phyloP scores from a whole-genome alignment of 352 stramenopile species.

The Phytophthora sp. region DNA sequence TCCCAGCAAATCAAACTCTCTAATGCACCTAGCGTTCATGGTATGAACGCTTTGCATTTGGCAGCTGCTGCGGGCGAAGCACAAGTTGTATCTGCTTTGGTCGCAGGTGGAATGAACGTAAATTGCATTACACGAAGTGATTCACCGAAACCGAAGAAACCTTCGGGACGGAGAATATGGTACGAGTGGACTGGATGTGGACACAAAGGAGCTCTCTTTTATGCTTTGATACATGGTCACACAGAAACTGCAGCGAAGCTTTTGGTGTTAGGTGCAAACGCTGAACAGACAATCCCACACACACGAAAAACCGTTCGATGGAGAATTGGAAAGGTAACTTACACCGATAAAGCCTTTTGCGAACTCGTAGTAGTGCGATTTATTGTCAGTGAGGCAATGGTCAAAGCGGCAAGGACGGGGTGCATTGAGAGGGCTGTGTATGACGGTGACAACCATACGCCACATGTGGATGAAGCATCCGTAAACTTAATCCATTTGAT shows the following conservation, averaged over 20 bases:
- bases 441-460: neutral
- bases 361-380: slow-evolving; percentile 31
- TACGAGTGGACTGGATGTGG: slow-evolving; percentile 32
- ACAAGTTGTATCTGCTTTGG: slow-evolving; percentile 43
- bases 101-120: slow-evolving; percentile 62
- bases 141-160: slow-evolving; percentile 14
- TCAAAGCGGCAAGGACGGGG: slow-evolving; percentile 26
- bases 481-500: slow-evolving; percentile 45
- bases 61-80: slow-evolving; percentile 58
- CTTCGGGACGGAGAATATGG: neutral
- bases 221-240: slow-evolving; percentile 60
- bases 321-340: neutral
- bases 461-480: slow-evolving; percentile 11
- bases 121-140: slow-evolving; percentile 40
- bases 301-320: slow-evolving; percentile 21
- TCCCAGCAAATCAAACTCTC: slow-evolving; percentile 59
- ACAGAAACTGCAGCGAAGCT: slow-evolving; percentile 60
- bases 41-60: slow-evolving; percentile 60
- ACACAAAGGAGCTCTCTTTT: slow-evolving; percentile 50
- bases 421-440: slow-evolving; percentile 1
- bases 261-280: slow-evolving; percentile 57
- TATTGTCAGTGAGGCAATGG: slow-evolving; percentile 35
- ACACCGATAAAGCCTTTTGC: neutral
- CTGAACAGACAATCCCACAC: slow-evolving; percentile 52
- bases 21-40: slow-evolving; percentile 35